Evolutionary conservation across 129 eudicot species (phyloP), one percentile per base, ranked within the genome.

Genomic region (Sambucus nigra): DNA sequence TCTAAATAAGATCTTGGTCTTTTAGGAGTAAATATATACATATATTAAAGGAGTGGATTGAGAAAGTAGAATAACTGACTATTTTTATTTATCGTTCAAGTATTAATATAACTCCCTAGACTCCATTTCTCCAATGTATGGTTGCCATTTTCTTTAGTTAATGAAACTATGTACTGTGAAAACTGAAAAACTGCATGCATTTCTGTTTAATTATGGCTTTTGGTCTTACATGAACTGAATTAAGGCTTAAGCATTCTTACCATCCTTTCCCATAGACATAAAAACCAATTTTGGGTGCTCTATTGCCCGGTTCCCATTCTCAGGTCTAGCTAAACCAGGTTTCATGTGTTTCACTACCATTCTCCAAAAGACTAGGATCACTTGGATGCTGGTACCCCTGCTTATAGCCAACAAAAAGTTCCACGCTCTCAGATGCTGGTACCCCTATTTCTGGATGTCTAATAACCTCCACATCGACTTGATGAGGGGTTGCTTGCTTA

Each of bases 221-320:
- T 26, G 35, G 5, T 4, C n/a, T n/a, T n/a, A n/a, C n/a, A n/a
- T n/a, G n/a, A n/a, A 12, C 56, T 11, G 5, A 51, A 14, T 3
- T 13, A 22, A 51, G 16, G 7, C 16, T 1, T 51, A 25, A 23
- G 3, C 13, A 35, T 15, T 35, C 9, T 25, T n/a, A n/a, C n/a
- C n/a, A n/a, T n/a, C n/a, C n/a, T n/a, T n/a, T n/a, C n/a, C n/a
- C n/a, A n/a, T n/a, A 1, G 95, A 84, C 87, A 82, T 82, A 60
- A 91, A 67, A 59, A 66, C 79, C 74, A 79, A 56, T 67, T 80
- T 86, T 49, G 89, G 94, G 28, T 86, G 89, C 73, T 79, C 95
- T 26, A 45, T 38, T 16, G 53, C 74, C 51, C 46, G 80, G 55
- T 69, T 62, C 4, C 59, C 77, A 48, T 28, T 64, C 38, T 80